Evolutionary conservation across 768 basidiomycete species (phyloP).

Genomic region (Hygrocybe coccinea): DNA sequence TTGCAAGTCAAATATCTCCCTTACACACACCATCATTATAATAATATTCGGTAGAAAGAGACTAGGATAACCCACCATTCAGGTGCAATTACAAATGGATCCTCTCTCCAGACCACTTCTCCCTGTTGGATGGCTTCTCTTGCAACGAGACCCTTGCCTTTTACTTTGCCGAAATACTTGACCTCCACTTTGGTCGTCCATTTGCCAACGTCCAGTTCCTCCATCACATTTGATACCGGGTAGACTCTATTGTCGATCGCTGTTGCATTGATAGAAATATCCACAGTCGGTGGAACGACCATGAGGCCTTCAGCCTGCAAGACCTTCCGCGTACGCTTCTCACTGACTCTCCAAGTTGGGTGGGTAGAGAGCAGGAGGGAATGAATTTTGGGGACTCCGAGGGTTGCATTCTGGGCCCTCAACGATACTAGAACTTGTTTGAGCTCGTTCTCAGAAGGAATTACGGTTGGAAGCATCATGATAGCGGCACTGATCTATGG

Average conservation of each 20-base stretch:
- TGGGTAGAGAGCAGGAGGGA: constrained; percentile 52
- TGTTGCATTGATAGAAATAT: not conserved
- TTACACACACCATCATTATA: constrained; percentile 25
- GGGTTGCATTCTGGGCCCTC: constrained; percentile 50
- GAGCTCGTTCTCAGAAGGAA: constrained; percentile 61
- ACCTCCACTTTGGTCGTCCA: constrained; percentile 66
- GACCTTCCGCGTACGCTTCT: constrained; percentile 73
- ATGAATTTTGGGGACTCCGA: constrained; percentile 73
- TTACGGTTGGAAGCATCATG: not conserved
- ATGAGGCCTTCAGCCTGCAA: constrained; percentile 57
- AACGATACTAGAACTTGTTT: constrained; percentile 49
- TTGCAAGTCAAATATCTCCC: constrained; percentile 77
- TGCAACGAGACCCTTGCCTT: constrained; percentile 83
- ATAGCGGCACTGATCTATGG: not conserved
- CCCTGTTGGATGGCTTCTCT: constrained; percentile 60
- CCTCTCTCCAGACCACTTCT: constrained; percentile 80
- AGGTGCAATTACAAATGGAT: constrained; percentile 76
- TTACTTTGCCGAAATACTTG: constrained; percentile 59
- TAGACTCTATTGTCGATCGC: constrained; percentile 31
- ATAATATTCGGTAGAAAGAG: not conserved
- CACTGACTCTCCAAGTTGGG: constrained; percentile 74
- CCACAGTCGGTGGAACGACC: constrained; percentile 18
- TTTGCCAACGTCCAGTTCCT: constrained; percentile 53
- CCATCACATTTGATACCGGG: constrained; percentile 62
- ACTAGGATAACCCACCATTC: constrained; percentile 62